A percentile compares a stretch with the other conserved stretches of the same genome.
Evolutionary conservation across 192 early-diverging fungal species (phyloP).

Genomic region (Rhizophlyctis rosea): DNA sequence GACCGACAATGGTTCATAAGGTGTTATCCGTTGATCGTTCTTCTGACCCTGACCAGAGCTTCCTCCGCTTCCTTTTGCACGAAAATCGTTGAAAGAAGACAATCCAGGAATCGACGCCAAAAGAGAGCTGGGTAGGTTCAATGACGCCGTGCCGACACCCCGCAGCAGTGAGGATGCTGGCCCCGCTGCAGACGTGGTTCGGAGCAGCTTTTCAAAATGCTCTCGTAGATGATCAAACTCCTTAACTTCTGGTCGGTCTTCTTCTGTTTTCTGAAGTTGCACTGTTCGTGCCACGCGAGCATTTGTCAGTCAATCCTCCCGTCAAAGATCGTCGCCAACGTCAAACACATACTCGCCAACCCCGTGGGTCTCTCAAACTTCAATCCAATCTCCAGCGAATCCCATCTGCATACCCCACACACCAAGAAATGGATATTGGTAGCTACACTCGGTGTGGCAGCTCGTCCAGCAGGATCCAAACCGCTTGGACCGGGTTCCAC

Average conservation of each 20-base stretch:
- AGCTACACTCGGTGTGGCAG: background rate
- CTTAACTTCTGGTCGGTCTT: slow-evolving; percentile 59
- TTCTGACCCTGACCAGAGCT: background rate
- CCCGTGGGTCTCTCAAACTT: slow-evolving; percentile 93
- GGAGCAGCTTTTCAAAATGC: slow-evolving; percentile 77
- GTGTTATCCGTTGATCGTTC: slow-evolving; percentile 11
- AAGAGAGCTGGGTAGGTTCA: slow-evolving; percentile 29
- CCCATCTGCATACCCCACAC: slow-evolving; percentile 90
- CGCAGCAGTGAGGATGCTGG: slow-evolving; percentile 17
- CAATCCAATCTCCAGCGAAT: slow-evolving; percentile 87
- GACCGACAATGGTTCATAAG: slow-evolving; percentile 1
- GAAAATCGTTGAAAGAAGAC: slow-evolving; percentile 18
- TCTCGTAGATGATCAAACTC: slow-evolving; percentile 85
- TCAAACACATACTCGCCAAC: slow-evolving; percentile 55
- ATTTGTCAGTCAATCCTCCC: background rate
- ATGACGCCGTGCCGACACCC: slow-evolving; percentile 4
- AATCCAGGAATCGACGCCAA: slow-evolving; percentile 35
- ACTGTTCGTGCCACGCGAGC: slow-evolving; percentile 27
- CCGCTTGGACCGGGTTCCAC: slow-evolving; percentile 50
- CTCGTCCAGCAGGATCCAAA: background rate
- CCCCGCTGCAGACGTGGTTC: slow-evolving; percentile 16
- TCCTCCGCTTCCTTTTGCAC: background rate
- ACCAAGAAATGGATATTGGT: slow-evolving; percentile 63
- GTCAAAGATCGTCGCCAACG: background rate
- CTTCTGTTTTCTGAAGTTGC: slow-evolving; percentile 80